Percentiles rank a stretch among this genome's conserved stretches.
Evolutionary conservation across 2,329 filamentous ascomycete genomes (phyloP).

Genomic region (Scedosporium aurantiacum): DNA sequence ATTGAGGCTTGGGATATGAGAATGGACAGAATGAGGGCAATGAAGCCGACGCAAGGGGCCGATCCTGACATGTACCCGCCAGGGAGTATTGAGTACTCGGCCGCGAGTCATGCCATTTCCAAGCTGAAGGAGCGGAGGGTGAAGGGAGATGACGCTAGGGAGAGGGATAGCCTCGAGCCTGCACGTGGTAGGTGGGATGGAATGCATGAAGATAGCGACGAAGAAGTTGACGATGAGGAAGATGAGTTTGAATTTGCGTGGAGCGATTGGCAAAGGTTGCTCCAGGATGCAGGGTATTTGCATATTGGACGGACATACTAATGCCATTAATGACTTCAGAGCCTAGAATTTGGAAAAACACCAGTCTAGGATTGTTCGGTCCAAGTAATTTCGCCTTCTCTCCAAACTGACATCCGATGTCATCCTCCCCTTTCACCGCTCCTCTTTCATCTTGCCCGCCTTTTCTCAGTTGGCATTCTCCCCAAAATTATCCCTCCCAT

Average conservation of each 20-base stretch:
- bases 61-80: not conserved
- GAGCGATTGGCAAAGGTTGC: constrained; percentile 1
- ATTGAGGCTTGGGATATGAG: constrained; percentile 1
- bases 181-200: not conserved
- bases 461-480: not conserved
- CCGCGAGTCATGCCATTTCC: not conserved
- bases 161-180: not conserved
- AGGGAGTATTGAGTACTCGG: not conserved
- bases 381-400: not conserved
- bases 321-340: not conserved
- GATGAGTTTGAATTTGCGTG: not conserved
- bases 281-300: not conserved
- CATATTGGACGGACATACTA: not conserved
- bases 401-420: not conserved
- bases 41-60: not conserved
- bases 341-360: too few relatives aligned
- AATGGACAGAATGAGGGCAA: not conserved
- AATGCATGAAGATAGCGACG: not conserved
- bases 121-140: not conserved
- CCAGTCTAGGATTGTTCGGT: not conserved
- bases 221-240: not conserved
- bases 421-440: not conserved
- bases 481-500: constrained; percentile 10
- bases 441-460: not conserved
- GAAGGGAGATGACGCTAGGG: not conserved